phyloP scores from a whole-genome alignment of 176 grass and related monocot species.

The Triticum dicoccoides region DNA sequence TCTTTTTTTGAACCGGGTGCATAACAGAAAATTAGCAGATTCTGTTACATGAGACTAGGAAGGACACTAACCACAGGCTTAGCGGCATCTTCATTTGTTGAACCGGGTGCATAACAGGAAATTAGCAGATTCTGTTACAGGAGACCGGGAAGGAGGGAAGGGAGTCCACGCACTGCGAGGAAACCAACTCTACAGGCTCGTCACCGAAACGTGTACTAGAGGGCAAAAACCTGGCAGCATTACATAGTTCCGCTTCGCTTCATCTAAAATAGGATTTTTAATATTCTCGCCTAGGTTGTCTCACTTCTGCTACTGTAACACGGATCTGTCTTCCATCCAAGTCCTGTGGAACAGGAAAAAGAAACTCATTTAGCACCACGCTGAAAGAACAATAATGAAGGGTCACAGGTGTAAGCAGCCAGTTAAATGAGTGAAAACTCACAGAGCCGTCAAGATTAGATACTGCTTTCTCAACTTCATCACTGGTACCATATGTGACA shows the following conservation, averaged over 20 bases:
- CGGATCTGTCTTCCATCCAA: constrained; percentile 9
- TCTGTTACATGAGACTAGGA: too few relatives aligned
- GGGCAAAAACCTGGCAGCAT: too few relatives aligned
- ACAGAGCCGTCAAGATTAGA: constrained; percentile 69
- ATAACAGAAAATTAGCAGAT: too few relatives aligned
- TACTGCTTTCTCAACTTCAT: constrained; percentile 76
- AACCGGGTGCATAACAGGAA: too few relatives aligned
- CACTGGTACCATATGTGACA: constrained; percentile 50
- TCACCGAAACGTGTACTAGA: background rate
- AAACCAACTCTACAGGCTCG: too few relatives aligned
- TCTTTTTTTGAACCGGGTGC: too few relatives aligned
- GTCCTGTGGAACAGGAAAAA: background rate
- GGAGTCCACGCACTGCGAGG: too few relatives aligned
- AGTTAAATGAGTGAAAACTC: constrained; percentile 29
- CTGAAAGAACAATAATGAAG: background rate
- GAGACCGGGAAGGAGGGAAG: too few relatives aligned
- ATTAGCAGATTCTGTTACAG: too few relatives aligned
- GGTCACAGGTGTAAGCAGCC: background rate
- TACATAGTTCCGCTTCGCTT: too few relatives aligned
- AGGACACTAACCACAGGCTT: too few relatives aligned
- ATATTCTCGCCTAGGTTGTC: constrained; percentile 48
- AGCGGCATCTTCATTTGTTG: too few relatives aligned
- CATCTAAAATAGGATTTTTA: constrained; percentile 30
- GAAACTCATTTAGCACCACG: background rate
- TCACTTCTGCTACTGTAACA: constrained; percentile 25